phyloP scores from a whole-genome alignment of 495 filamentous ascomycete genomes.

The Geoglossum glabrum region DNA sequence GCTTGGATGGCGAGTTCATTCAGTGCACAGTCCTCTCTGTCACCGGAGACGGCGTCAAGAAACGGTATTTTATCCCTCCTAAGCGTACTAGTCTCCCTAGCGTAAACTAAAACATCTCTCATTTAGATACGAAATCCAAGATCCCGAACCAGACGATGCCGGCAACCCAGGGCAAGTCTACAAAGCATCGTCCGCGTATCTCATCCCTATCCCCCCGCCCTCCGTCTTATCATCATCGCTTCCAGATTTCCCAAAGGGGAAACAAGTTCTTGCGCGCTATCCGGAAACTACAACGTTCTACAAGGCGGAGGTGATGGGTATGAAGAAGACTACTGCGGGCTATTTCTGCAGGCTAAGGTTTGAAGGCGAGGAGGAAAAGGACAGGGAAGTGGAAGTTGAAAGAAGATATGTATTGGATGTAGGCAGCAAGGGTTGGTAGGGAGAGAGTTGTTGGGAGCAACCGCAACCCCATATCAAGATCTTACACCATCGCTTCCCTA shows the following conservation, averaged over 20 bases:
- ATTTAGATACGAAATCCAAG: conserved; percentile 73
- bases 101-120: not conserved
- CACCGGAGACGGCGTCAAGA: conserved; percentile 66
- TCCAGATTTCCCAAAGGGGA: conserved; percentile 54
- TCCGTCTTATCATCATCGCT: conserved; percentile 24
- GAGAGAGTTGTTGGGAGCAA: not conserved
- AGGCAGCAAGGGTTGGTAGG: not conserved
- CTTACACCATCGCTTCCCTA: too few relatives aligned
- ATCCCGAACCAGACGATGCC: conserved; percentile 71
- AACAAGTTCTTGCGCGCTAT: conserved; percentile 64
- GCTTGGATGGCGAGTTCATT: conserved; percentile 63
- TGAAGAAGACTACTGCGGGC: conserved; percentile 29
- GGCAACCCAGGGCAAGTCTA: conserved; percentile 52
- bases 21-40: conserved; percentile 74
- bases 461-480: too few relatives aligned
- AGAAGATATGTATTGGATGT: conserved; percentile 65
- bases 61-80: conserved; percentile 29
- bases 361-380: conserved; percentile 62
- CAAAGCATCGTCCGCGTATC: conserved; percentile 52
- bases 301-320: conserved; percentile 75
- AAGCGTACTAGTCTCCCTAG: not conserved
- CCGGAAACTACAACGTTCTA: conserved; percentile 95
- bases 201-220: conserved; percentile 63
- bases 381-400: conserved; percentile 56
- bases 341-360: conserved; percentile 46